phyloP scores from a whole-genome alignment of 2,329 filamentous ascomycete genomes.

The Penicillium sp. region DNA sequence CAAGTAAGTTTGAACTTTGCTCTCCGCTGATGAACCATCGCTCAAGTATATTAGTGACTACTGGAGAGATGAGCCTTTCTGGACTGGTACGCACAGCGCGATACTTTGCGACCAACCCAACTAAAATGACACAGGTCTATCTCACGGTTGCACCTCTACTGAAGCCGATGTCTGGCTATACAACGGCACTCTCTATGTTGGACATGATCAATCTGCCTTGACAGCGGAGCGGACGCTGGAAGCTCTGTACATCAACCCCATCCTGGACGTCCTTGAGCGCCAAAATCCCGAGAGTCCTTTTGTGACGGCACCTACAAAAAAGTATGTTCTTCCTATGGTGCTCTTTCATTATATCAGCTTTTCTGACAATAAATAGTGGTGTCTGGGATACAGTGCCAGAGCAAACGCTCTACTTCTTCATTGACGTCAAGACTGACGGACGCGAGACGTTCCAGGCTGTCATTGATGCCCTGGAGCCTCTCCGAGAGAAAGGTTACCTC shows the following conservation, averaged over 20 bases:
- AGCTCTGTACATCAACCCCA: slow-evolving; percentile 55
- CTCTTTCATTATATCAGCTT: slow-evolving; percentile 1
- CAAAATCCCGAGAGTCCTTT: slow-evolving; percentile 54
- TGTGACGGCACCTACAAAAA: slow-evolving; percentile 44
- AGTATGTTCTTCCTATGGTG: slow-evolving; percentile 31
- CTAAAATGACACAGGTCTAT: slow-evolving; percentile 41
- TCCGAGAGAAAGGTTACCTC: slow-evolving; percentile 50
- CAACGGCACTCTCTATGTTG: slow-evolving; percentile 52
- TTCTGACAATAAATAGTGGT: slow-evolving; percentile 35
- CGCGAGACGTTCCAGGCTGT: slow-evolving; percentile 52
- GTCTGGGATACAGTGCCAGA: slow-evolving; percentile 53
- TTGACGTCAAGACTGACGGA: slow-evolving; percentile 58
- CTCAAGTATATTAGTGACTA: slow-evolving; percentile 50
- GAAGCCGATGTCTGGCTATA: slow-evolving; percentile 59
- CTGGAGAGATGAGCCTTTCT: slow-evolving; percentile 44
- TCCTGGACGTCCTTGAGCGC: slow-evolving; percentile 50
- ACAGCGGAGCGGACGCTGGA: slow-evolving; percentile 50
- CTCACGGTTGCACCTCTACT: slow-evolving; percentile 52
- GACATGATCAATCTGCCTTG: slow-evolving; percentile 51
- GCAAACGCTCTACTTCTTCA: slow-evolving; percentile 60
- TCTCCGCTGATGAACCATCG: too few species aligned
- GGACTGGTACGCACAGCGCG: slow-evolving; percentile 35
- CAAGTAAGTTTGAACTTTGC: slow-evolving; percentile 34
- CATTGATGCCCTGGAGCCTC: slow-evolving; percentile 51
- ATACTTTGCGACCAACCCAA: background rate